Evolutionary conservation across 331 rosid genomes (phyloP).

Genomic region (Prunus yedoensis): DNA sequence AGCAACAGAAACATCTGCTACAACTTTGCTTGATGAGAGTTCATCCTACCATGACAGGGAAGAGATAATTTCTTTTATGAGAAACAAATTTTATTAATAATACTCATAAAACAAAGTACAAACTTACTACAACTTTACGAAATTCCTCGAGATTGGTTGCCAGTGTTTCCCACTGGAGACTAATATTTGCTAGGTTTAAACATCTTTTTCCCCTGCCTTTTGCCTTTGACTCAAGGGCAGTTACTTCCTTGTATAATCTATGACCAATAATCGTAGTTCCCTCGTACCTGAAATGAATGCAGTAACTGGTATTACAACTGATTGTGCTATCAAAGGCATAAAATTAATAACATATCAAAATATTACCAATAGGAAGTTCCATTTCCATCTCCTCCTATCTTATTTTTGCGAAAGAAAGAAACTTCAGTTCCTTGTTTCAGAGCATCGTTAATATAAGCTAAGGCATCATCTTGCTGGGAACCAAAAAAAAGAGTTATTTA

Average conservation of each 20-base stretch:
- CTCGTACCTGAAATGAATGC: conserved; percentile 65
- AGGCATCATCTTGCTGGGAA: conserved; percentile 74
- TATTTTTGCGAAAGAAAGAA: conserved; percentile 63
- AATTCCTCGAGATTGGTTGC: too few relatives aligned
- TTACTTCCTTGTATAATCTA: conserved; percentile 67
- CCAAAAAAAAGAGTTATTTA: conserved; percentile 15
- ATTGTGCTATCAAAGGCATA: conserved; percentile 5
- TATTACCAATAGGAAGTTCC: conserved; percentile 67
- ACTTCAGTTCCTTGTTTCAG: conserved; percentile 68
- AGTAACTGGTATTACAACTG: conserved; percentile 18
- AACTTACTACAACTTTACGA: conserved; percentile 54
- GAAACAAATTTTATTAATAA: background rate
- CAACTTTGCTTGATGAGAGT: conserved; percentile 51
- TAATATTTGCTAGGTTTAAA: conserved; percentile 40
- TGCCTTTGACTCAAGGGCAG: conserved; percentile 35
- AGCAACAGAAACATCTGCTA: conserved; percentile 44
- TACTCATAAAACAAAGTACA: background rate
- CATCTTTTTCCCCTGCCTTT: conserved; percentile 37
- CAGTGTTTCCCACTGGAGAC: conserved; percentile 44
- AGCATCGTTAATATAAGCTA: conserved; percentile 61
- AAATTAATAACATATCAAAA: conserved; percentile 9
- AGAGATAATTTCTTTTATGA: background rate
- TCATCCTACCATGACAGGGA: conserved; percentile 60
- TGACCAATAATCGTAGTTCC: conserved; percentile 57
- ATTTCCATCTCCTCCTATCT: conserved; percentile 59